phyloP scores from a whole-genome alignment of 495 filamentous ascomycete genomes.

The Aspergillus homomorphus region DNA sequence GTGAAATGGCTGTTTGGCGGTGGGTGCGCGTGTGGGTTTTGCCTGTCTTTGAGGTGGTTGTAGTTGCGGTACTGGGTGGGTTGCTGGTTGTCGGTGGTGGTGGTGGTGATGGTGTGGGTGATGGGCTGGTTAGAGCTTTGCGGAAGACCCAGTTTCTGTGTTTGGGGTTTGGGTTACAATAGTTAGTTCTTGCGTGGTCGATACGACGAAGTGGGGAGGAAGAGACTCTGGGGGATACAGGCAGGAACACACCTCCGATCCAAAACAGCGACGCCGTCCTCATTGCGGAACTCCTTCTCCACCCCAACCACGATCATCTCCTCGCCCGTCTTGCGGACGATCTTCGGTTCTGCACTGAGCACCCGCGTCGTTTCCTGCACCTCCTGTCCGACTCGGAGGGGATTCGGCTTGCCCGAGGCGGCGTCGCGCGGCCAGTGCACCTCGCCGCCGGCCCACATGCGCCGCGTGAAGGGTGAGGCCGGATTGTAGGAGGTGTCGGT shows the following conservation, averaged over 20 bases:
- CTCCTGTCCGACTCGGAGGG: conserved; percentile 49
- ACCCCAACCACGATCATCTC: conserved; percentile 66
- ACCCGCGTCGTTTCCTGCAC: conserved; percentile 58
- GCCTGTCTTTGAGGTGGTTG: conserved; percentile 18
- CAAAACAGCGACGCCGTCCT: conserved; percentile 47
- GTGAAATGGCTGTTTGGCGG: conserved; percentile 51
- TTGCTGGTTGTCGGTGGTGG: conserved; percentile 14
- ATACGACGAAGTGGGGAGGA: neutral
- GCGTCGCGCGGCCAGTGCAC: conserved; percentile 46
- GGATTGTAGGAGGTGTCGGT: conserved; percentile 71
- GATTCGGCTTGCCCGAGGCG: conserved; percentile 31
- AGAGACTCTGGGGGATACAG: neutral
- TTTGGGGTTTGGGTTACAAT: neutral
- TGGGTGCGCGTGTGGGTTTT: conserved; percentile 43
- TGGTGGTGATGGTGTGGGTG: conserved; percentile 4
- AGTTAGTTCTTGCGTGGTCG: neutral
- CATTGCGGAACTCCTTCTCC: conserved; percentile 56
- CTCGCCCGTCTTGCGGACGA: conserved; percentile 50
- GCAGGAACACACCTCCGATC: conserved; percentile 46
- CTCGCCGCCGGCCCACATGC: conserved; percentile 79
- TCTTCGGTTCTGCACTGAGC: conserved; percentile 49
- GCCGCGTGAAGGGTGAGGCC: conserved; percentile 57
- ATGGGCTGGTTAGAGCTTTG: conserved; percentile 37
- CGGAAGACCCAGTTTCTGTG: conserved; percentile 60
- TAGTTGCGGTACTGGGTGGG: conserved; percentile 23